Percentiles rank a stretch among this genome's conserved stretches.
phyloP scores from a whole-genome alignment of 805 yeast species.

The Saturnispora sanitii region DNA sequence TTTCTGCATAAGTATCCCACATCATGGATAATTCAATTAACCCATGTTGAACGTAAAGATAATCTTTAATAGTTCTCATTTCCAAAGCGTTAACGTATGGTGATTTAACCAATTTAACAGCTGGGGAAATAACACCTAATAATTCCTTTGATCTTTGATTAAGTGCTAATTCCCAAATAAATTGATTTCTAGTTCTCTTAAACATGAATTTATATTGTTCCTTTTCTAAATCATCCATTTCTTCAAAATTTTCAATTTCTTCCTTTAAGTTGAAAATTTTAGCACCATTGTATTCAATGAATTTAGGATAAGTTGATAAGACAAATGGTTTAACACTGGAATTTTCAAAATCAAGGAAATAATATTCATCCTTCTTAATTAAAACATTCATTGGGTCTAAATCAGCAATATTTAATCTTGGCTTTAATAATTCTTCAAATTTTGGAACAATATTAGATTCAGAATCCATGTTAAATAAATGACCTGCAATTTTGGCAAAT shows the following conservation, averaged over 20 bases:
- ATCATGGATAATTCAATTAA: slow-evolving; percentile 54
- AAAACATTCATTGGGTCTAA: slow-evolving; percentile 85
- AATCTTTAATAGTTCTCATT: slow-evolving; percentile 47
- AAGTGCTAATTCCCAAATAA: slow-evolving; percentile 72
- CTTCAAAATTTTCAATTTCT: slow-evolving; percentile 62
- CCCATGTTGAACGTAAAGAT: slow-evolving; percentile 55
- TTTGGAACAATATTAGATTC: slow-evolving; percentile 44
- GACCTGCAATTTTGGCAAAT: slow-evolving; percentile 45
- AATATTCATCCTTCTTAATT: slow-evolving; percentile 32
- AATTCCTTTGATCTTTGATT: slow-evolving; percentile 55
- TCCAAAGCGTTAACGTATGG: slow-evolving; percentile 56
- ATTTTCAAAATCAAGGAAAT: slow-evolving; percentile 77
- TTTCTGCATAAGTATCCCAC: slow-evolving; percentile 59
- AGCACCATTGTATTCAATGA: slow-evolving; percentile 80
- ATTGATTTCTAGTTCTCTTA: slow-evolving; percentile 84
- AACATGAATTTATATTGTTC: slow-evolving; percentile 80
- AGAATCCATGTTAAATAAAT: slow-evolving; percentile 45
- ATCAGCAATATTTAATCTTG: slow-evolving; percentile 73
- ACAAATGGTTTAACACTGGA: slow-evolving; percentile 73
- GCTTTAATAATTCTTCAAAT: slow-evolving; percentile 50
- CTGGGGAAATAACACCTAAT: slow-evolving; percentile 77
- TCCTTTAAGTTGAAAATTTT: slow-evolving; percentile 68
- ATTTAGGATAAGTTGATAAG: slow-evolving; percentile 69
- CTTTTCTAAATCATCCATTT: slow-evolving; percentile 61
- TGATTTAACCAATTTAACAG: slow-evolving; percentile 56